Evolutionary conservation across 2,329 filamentous ascomycete species (phyloP).

Genomic region (Plenodomus biglobosus): DNA sequence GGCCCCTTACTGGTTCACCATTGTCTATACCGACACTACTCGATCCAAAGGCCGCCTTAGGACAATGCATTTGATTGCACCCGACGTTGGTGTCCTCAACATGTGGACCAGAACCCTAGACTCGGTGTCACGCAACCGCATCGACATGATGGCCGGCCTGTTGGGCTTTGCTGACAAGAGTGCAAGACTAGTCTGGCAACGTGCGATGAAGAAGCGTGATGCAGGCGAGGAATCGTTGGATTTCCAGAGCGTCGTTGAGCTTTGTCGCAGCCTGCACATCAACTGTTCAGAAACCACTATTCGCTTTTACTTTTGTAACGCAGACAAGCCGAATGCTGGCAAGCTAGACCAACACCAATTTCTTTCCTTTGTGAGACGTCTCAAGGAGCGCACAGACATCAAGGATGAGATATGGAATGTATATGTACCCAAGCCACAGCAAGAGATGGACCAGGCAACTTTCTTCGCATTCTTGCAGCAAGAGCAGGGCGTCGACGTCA

Average conservation of each 20-base stretch:
- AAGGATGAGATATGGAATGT: conserved; percentile 66
- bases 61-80: conserved; percentile 83
- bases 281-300: conserved; percentile 79
- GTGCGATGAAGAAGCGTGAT: conserved; percentile 71
- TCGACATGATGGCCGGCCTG: conserved; percentile 86
- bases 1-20: conserved; percentile 80
- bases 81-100: conserved; percentile 68
- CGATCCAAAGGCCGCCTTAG: conserved; percentile 75
- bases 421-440: conserved; percentile 56
- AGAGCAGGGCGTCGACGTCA: conserved; percentile 74
- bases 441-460: conserved; percentile 67
- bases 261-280: conserved; percentile 90
- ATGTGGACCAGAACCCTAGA: conserved; percentile 85
- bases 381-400: conserved; percentile 84
- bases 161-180: conserved; percentile 75
- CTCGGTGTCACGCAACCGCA: conserved; percentile 79
- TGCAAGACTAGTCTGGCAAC: conserved; percentile 80
- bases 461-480: conserved; percentile 76
- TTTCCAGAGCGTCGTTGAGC: conserved; percentile 73
- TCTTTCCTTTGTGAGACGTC: conserved; percentile 74
- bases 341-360: conserved; percentile 79
- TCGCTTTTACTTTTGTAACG: conserved; percentile 70
- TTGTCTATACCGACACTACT: conserved; percentile 79
- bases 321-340: conserved; percentile 65
- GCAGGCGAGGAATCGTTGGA: conserved; percentile 71